phyloP scores from a whole-genome alignment of 768 basidiomycete species.

The Boletus barrowsii region DNA sequence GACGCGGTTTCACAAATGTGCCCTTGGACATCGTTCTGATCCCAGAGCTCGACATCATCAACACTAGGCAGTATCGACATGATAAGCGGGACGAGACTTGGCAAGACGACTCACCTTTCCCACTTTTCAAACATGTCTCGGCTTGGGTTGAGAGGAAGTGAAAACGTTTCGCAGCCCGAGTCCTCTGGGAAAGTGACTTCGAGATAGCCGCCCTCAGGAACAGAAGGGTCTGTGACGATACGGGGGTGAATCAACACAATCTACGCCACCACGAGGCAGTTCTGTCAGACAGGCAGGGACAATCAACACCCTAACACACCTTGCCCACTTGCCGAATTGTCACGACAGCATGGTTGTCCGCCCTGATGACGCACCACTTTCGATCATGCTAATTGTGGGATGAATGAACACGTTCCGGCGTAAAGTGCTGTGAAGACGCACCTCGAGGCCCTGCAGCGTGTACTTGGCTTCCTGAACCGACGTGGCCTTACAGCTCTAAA shows the following conservation, averaged over 20 bases:
- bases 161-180: constrained; percentile 55
- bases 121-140: constrained; percentile 48
- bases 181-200: constrained; percentile 58
- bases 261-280: constrained; percentile 33
- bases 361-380: constrained; percentile 66
- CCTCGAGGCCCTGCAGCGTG: constrained; percentile 65
- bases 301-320: constrained; percentile 33
- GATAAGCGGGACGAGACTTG: neutral
- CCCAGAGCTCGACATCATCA: constrained; percentile 52
- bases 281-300: neutral
- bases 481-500: constrained; percentile 71
- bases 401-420: neutral
- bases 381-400: constrained; percentile 59
- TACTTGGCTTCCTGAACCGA: constrained; percentile 55
- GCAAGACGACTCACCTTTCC: constrained; percentile 46
- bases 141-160: constrained; percentile 55
- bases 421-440: constrained; percentile 25
- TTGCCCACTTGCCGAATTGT: constrained; percentile 66
- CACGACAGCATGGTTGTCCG: constrained; percentile 48
- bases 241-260: constrained; percentile 64
- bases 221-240: constrained; percentile 45
- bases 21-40: constrained; percentile 51
- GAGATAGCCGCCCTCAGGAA: constrained; percentile 47
- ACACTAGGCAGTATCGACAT: constrained; percentile 37
- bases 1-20: constrained; percentile 54